These are phyloP conservation scores for Phytophthora citricola DNA, from an alignment of 352 stramenopile species.

Conservation along the genomic window DNA sequence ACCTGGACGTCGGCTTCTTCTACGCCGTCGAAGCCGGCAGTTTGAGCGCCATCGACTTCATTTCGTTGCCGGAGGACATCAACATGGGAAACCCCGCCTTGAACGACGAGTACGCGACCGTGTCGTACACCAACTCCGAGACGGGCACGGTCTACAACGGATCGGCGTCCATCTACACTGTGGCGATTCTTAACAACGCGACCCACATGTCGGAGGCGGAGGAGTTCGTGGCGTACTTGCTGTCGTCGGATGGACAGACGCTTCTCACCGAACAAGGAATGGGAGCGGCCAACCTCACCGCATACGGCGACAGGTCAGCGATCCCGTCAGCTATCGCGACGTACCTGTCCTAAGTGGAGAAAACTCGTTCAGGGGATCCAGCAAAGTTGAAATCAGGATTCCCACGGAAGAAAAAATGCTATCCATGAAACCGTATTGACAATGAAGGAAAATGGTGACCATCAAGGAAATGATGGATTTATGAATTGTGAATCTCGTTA, in stretches of 20 bases:
- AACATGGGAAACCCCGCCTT: conserved; percentile 38
- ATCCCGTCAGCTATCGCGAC: conserved; percentile 29
- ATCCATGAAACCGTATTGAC: no score
- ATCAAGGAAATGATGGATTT: background rate
- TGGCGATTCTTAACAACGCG: conserved; percentile 41
- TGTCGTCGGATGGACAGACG: conserved; percentile 36
- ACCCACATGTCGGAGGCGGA: conserved; percentile 41
- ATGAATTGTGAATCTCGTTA: background rate
- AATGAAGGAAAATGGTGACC: background rate
- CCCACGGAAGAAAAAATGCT: no score
- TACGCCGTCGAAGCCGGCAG: conserved; percentile 37
- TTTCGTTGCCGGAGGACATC: conserved; percentile 38
- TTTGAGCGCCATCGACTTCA: conserved; percentile 35
- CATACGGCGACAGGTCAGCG: conserved; percentile 31
- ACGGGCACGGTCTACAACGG: conserved; percentile 42
- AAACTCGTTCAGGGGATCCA: background rate
- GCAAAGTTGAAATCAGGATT: background rate
- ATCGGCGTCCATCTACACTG: conserved; percentile 43
- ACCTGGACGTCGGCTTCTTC: conserved; percentile 45
- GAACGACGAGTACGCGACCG: conserved; percentile 35
- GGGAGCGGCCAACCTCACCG: conserved; percentile 36
- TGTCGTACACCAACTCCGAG: conserved; percentile 44
- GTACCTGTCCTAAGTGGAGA: conserved; percentile 32
- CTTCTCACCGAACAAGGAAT: conserved; percentile 37
- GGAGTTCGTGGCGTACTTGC: conserved; percentile 36